Base-by-base conservation (phyloP, 805 yeast genomes). In the Zygosaccharomyces gambellarensis region DNA sequence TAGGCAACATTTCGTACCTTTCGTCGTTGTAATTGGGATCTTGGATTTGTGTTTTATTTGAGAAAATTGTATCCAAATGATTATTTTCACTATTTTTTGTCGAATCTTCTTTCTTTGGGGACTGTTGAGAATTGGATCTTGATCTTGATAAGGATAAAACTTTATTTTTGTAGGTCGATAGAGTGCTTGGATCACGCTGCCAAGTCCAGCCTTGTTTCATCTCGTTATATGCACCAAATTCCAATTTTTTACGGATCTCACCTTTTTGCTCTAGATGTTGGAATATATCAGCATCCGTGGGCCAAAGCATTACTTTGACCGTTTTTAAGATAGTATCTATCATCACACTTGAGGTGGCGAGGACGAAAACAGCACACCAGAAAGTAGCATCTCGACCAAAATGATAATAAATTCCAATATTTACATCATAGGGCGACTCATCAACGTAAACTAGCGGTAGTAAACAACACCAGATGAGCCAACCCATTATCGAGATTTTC, bases 351-450 rank as follows among this genome's bases (percentile, higher is more conserved):
- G 87, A 71, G 0, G 79, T 68, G 0, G 74, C 64, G 17, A 86
- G 63, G 1, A 82, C 74, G 28, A 88, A 61, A 30, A 87, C 69
- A 0, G 88, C 67, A 1, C 88, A 87, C 98, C 98, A 94, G 81
- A 90, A 92, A 0, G 87, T 76, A n/a, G 73, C 64, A 62, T 94
- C 97, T 19, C 56, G 68, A 21, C 98, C 98, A 71, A 88, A 89
- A 45, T 80, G 80, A 43, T 81, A 67, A 50, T 76, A 73, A 43
- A 94, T 72, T 2, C 94, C 95, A 52, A 78, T 74, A 6, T 74
- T 72, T 2, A 87, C 97, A 64, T 79, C 87, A 67, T 80, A 90
- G 11, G 87, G 46, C 62, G 78, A 62, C 70, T 78, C 56, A 62
- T 67, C 60, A 67, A 69, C 71, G 64, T 87, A 85, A n/a, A 90